A percentile compares a stretch with the other conserved stretches of the same genome.
phyloP scores from a whole-genome alignment of 176 grass and related monocot species.

The Avena sativa region DNA sequence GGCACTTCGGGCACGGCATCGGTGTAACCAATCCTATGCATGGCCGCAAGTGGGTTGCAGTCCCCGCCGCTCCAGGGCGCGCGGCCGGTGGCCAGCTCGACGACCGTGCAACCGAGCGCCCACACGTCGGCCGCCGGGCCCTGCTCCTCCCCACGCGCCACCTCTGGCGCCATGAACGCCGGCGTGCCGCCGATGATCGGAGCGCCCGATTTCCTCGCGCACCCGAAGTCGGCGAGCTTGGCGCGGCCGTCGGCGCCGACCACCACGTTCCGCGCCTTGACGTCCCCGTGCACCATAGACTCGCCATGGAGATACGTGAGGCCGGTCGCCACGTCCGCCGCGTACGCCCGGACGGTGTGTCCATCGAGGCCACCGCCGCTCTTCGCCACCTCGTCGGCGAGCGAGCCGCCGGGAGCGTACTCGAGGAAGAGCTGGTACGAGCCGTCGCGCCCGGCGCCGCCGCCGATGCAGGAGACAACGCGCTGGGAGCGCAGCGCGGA shows the following conservation, averaged over 20 bases:
- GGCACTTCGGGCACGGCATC: slow-evolving; percentile 53
- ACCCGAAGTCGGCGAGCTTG: slow-evolving; percentile 83
- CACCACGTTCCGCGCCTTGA: slow-evolving; percentile 79
- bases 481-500: slow-evolving; percentile 12
- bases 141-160: slow-evolving; percentile 76
- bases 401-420: slow-evolving; percentile 50
- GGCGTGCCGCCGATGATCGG: slow-evolving; percentile 64
- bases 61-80: slow-evolving; percentile 49
- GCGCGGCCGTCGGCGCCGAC: slow-evolving; percentile 61
- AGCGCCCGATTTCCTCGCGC: neutral
- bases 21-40: slow-evolving; percentile 70
- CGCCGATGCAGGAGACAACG: slow-evolving; percentile 43
- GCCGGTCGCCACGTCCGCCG: slow-evolving; percentile 47
- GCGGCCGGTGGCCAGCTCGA: slow-evolving; percentile 76
- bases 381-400: slow-evolving; percentile 34
- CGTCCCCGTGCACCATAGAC: slow-evolving; percentile 66
- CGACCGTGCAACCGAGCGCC: slow-evolving; percentile 66
- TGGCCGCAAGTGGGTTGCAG: slow-evolving; percentile 42
- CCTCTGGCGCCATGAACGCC: slow-evolving; percentile 93
- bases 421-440: slow-evolving; percentile 51
- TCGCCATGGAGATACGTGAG: slow-evolving; percentile 63
- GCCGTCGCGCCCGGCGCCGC: neutral
- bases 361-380: slow-evolving; percentile 44
- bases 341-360: slow-evolving; percentile 4
- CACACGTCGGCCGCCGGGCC: slow-evolving; percentile 65